Conservation (phyloP, 129 eudicot species). For the Erigeron canadensis region DNA sequence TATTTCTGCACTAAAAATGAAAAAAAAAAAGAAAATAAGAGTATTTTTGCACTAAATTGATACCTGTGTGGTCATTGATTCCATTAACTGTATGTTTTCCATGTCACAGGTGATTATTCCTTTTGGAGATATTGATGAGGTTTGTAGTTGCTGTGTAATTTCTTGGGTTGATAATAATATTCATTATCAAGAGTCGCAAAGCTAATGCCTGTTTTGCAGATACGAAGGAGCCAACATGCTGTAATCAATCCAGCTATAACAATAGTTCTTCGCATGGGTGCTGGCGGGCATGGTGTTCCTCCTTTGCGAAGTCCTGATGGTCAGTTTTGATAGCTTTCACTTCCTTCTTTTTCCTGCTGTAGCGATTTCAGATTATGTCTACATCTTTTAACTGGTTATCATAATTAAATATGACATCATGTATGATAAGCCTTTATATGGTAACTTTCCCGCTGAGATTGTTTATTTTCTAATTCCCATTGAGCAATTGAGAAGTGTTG, state of each 20-base stretch:
- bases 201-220: constrained; percentile 48
- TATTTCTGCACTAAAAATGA: too few species aligned
- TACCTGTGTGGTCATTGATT: not conserved
- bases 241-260: constrained; percentile 91
- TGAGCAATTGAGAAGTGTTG: not conserved
- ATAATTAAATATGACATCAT: not conserved
- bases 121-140: constrained; percentile 96
- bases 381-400: too few species aligned
- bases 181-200: not conserved
- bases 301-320: constrained; percentile 99
- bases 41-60: too few species aligned
- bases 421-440: not conserved
- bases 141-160: constrained; percentile 24
- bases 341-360: too few species aligned
- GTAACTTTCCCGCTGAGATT: not conserved
- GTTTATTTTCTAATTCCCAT: not conserved
- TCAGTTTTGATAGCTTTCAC: constrained; percentile 33
- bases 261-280: constrained; percentile 88
- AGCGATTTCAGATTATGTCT: too few species aligned
- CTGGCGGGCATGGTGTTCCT: constrained; percentile 98
- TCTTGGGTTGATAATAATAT: constrained; percentile 3
- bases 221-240: constrained; percentile 95
- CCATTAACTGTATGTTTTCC: constrained; percentile 22
- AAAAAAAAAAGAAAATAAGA: too few species aligned
- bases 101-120: constrained; percentile 78